Evolutionary conservation across 495 filamentous ascomycete genomes (phyloP).

Genomic region (Stereocaulon alpinum): DNA sequence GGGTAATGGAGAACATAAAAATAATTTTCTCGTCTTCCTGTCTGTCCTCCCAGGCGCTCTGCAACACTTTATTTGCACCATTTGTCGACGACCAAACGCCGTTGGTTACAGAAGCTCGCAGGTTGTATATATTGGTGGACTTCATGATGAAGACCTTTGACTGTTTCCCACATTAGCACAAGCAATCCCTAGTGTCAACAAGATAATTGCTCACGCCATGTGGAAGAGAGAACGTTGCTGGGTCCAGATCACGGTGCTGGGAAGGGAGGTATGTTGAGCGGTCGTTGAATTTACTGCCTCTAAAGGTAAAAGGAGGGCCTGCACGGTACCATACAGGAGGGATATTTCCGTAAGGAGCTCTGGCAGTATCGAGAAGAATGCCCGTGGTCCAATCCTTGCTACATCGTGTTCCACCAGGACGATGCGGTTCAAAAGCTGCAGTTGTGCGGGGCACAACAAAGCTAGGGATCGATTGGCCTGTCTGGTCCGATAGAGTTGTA

Average conservation of each 20-base stretch:
- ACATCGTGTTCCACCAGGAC: not conserved
- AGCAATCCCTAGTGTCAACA: not conserved
- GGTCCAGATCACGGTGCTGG: conserved; percentile 9
- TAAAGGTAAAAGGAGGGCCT: conserved; percentile 11
- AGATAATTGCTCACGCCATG: conserved; percentile 9
- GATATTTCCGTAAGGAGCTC: not conserved
- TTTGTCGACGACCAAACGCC: conserved; percentile 18
- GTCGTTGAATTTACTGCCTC: not conserved
- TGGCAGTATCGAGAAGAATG: not conserved
- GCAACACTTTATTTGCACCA: conserved; percentile 19
- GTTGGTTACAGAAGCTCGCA: conserved; percentile 13
- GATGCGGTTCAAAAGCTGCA: not conserved
- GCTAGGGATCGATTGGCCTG: not conserved
- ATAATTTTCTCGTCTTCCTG: conserved; percentile 12
- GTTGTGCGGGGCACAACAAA: not conserved
- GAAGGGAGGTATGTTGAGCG: not conserved
- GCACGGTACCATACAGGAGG: conserved; percentile 15
- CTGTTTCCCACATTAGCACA: conserved; percentile 1
- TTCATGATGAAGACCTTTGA: conserved; percentile 21
- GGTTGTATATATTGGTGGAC: conserved; percentile 6
- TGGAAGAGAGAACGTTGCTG: conserved; percentile 14
- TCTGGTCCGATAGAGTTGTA: not conserved
- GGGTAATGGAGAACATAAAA: conserved; percentile 18
- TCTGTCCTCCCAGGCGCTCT: conserved; percentile 17
- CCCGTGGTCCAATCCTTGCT: not conserved